phyloP scores from a whole-genome alignment of 2,329 filamentous ascomycete genomes.

The Tricladium varicosporioides region DNA sequence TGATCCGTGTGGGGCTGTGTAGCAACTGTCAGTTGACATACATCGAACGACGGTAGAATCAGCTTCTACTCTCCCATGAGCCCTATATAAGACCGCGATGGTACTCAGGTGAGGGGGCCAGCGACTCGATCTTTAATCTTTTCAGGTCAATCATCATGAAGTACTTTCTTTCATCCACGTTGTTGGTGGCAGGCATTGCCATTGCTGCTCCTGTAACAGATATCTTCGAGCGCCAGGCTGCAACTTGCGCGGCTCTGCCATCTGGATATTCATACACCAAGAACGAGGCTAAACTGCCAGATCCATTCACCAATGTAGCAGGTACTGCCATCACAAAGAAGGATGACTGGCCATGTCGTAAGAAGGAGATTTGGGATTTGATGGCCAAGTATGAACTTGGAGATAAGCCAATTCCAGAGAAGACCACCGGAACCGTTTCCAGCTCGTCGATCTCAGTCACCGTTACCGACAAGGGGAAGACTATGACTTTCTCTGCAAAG shows the following conservation, averaged over 20 bases:
- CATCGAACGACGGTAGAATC: not conserved
- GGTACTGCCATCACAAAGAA: conserved; percentile 45
- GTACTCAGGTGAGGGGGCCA: not conserved
- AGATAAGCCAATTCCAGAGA: conserved; percentile 44
- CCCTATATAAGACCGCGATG: conserved; percentile 3
- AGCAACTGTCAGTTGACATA: not conserved
- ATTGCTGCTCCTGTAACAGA: conserved; percentile 9
- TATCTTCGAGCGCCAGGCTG: conserved; percentile 12
- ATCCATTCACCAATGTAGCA: conserved; percentile 47
- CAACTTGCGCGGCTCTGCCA: conserved; percentile 16
- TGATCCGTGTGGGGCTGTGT: conserved; percentile 11
- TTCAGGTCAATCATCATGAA: conserved; percentile 11
- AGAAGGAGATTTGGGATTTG: conserved; percentile 46
- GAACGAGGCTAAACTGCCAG: conserved; percentile 28
- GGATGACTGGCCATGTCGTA: conserved; percentile 47
- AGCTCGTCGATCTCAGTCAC: conserved; percentile 44
- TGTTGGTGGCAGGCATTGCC: conserved; percentile 13
- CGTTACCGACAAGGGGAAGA: conserved; percentile 44
- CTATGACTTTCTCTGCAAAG: conserved; percentile 43
- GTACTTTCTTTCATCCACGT: conserved; percentile 10
- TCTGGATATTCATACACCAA: conserved; percentile 5
- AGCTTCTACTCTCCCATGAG: not conserved
- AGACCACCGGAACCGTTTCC: conserved; percentile 44
- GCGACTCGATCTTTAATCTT: conserved; percentile 1
- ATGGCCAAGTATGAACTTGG: conserved; percentile 52